These are phyloP conservation scores for Zasmidium citrigriseum DNA, from an alignment of 2,329 filamentous ascomycete species.

Conservation along the genomic window DNA sequence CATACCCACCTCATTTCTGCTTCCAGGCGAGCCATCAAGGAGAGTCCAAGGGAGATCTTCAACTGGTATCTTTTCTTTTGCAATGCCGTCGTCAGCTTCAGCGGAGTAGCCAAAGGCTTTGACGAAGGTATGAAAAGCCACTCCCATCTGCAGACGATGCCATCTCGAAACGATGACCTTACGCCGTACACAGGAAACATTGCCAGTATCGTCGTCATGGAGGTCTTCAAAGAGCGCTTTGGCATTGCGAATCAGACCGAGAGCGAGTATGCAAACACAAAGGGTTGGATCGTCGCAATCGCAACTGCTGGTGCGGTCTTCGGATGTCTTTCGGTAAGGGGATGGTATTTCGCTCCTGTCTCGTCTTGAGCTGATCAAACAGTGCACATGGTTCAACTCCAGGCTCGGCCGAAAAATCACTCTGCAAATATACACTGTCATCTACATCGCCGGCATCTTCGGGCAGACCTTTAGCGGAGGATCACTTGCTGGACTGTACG, in stretches of 20 bases:
- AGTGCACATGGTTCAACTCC: too few species aligned
- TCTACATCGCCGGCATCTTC: too few species aligned
- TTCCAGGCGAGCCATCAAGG: not conserved
- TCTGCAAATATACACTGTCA: too few species aligned
- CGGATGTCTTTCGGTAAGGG: too few species aligned
- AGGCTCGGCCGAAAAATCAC: too few species aligned
- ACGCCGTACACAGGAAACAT: not conserved
- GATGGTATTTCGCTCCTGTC: too few species aligned
- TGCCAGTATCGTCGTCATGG: not conserved
- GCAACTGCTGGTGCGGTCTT: too few species aligned
- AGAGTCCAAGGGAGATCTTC: conserved; percentile 7
- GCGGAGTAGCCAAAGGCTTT: conserved; percentile 2
- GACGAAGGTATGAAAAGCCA: not conserved
- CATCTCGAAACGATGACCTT: not conserved
- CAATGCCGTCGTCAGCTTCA: not conserved
- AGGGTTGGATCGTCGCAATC: too few species aligned
- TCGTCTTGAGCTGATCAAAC: too few species aligned
- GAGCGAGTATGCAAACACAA: too few species aligned
- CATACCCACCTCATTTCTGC: not conserved
- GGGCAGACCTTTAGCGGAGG: not conserved
- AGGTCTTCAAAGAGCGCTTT: not conserved
- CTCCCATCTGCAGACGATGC: not conserved
- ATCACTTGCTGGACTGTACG: not conserved
- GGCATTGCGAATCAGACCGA: too few species aligned
- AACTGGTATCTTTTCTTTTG: conserved; percentile 2